These are phyloP conservation scores for Cucumis cinereus DNA, from an alignment of 306 rosid genomes.

Conservation along the genomic window DNA sequence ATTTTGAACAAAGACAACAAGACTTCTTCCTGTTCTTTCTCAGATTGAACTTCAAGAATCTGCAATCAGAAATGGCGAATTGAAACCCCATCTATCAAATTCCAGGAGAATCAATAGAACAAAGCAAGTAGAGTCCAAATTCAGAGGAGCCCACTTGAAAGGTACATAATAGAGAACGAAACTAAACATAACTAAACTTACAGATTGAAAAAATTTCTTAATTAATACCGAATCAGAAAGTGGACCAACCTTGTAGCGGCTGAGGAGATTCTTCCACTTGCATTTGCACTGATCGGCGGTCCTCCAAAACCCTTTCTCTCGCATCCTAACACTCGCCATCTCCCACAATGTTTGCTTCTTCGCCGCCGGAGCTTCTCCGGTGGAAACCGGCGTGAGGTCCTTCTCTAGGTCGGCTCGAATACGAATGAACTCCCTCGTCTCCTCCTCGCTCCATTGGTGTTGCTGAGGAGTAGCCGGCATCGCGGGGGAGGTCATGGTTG, in stretches of 20 bases:
- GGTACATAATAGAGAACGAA: neutral
- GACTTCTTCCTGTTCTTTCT: neutral
- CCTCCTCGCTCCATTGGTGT: slow-evolving; percentile 67
- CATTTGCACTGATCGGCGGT: slow-evolving; percentile 91
- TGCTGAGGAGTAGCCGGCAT: slow-evolving; percentile 26
- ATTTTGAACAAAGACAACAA: neutral
- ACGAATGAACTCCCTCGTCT: slow-evolving; percentile 63
- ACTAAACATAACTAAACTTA: neutral
- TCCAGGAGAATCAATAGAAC: neutral
- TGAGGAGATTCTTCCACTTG: slow-evolving; percentile 93
- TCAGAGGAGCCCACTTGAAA: neutral
- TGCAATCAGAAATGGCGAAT: neutral
- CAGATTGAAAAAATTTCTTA: neutral
- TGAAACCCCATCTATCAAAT: neutral
- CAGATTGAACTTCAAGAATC: neutral
- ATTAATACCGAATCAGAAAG: neutral
- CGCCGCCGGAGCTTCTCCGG: slow-evolving; percentile 18
- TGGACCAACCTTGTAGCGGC: slow-evolving; percentile 66
- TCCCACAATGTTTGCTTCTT: slow-evolving; percentile 85
- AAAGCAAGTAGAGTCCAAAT: neutral
- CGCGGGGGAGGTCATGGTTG: neutral
- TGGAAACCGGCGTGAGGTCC: slow-evolving; percentile 15
- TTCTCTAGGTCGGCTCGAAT: slow-evolving; percentile 72
- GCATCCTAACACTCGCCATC: slow-evolving; percentile 54
- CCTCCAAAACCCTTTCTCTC: slow-evolving; percentile 47